Conservation (phyloP, 176 grass and related monocot species). For the Areca catechu region DNA sequence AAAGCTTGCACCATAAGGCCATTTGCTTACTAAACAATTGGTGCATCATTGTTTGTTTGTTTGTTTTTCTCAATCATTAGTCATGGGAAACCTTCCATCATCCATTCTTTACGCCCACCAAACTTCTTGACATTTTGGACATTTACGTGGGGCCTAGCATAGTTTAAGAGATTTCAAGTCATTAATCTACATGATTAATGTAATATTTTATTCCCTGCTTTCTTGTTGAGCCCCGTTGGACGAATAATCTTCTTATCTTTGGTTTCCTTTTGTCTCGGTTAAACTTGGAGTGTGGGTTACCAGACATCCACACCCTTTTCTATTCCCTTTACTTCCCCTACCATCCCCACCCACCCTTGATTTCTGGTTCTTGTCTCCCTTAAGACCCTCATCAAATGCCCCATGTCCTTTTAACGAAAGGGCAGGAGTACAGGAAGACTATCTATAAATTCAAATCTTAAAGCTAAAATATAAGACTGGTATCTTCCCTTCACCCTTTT, state of each 20-base stretch:
- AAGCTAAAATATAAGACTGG: no score
- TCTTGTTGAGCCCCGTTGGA: background rate
- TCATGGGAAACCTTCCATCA: no score
- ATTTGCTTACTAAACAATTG: conserved; percentile 3
- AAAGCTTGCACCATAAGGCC: background rate
- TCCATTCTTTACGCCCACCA: no score
- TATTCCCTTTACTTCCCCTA: background rate
- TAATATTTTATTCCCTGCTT: no score
- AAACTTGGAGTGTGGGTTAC: background rate
- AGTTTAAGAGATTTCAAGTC: no score
- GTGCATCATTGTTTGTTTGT: background rate
- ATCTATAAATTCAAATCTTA: no score
- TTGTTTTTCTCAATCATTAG: conserved; percentile 3
- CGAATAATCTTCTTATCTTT: background rate
- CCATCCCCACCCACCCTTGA: background rate
- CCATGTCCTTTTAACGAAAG: background rate
- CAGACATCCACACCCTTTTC: background rate
- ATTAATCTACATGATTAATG: no score
- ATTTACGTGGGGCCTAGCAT: no score
- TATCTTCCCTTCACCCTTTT: background rate
- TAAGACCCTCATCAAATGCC: background rate
- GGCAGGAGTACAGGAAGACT: no score
- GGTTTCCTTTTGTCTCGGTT: background rate
- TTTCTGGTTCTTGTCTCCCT: conserved; percentile 13
- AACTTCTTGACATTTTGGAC: no score